Percentiles rank a stretch among this genome's conserved stretches.
phyloP scores from a whole-genome alignment of 2,329 filamentous ascomycete genomes.

The Penicillium sp. region DNA sequence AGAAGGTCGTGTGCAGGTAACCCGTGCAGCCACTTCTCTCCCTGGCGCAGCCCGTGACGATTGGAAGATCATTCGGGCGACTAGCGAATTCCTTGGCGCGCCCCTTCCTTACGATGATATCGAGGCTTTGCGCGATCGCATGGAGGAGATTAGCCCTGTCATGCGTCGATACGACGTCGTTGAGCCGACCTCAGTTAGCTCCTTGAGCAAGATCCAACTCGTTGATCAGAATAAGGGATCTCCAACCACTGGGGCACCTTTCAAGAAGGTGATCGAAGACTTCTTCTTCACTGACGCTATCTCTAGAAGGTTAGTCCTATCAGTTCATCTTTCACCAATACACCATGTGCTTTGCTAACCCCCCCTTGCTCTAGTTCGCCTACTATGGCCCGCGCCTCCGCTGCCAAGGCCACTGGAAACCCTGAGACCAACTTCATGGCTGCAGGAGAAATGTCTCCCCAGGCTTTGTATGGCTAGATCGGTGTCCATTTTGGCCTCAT shows the following conservation, averaged over 20 bases:
- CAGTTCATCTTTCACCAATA: not conserved
- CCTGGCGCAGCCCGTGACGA: slow-evolving; percentile 90
- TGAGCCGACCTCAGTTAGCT: slow-evolving; percentile 71
- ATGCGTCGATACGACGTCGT: slow-evolving; percentile 87
- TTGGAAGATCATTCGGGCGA: slow-evolving; percentile 97
- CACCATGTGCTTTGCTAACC: slow-evolving; percentile 16
- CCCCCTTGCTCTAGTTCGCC: slow-evolving; percentile 65
- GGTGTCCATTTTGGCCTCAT: slow-evolving; percentile 20
- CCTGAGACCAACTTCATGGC: slow-evolving; percentile 78
- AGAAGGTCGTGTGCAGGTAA: slow-evolving; percentile 93
- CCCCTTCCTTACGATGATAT: slow-evolving; percentile 93
- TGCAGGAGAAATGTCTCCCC: slow-evolving; percentile 55
- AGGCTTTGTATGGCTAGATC: slow-evolving; percentile 40
- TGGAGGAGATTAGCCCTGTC: slow-evolving; percentile 90
- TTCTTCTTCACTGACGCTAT: slow-evolving; percentile 99
- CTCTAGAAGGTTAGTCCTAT: slow-evolving; percentile 74
- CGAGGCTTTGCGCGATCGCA: slow-evolving; percentile 82
- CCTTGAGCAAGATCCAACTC: slow-evolving; percentile 87
- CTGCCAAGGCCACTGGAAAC: slow-evolving; percentile 80
- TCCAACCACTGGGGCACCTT: slow-evolving; percentile 66
- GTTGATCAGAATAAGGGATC: slow-evolving; percentile 94
- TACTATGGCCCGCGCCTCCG: slow-evolving; percentile 97
- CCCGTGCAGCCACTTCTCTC: slow-evolving; percentile 81
- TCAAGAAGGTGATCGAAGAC: slow-evolving; percentile 87
- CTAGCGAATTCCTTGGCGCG: slow-evolving; percentile 82